Evolutionary conservation across 306 rosid species (phyloP), one percentile per base, ranked within the genome.

Genomic region (Ceratonia siliqua): DNA sequence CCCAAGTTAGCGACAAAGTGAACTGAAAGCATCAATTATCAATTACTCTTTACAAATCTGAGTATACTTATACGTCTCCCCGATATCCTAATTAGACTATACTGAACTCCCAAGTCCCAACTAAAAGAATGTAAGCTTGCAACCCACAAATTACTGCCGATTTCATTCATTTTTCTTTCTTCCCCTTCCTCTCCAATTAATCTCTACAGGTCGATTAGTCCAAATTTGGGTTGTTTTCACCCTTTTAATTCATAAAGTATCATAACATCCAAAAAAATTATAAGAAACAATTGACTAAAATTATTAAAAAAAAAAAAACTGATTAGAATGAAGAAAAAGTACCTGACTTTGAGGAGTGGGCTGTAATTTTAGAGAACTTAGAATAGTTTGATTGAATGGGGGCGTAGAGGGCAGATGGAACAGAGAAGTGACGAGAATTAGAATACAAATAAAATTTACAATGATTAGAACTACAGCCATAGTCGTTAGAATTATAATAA

Each of bases 261-360:
- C 61, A 52, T 25, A 70, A 9, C 30, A 30, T 39, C 69, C 32
- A 83, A 75, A 41, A 58, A 68, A 36, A 86, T 50, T 70, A 38
- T 18, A 14, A 17, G 5, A 20, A 10, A 27, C 48, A 36, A n/a
- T n/a, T n/a, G 21, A 18, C n/a, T 3, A 46, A 58, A 75, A 32
- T 2, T n/a, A n/a, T n/a, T n/a, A n/a, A n/a, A n/a, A n/a, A n/a
- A n/a, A 6, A 36, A 9, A 8, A 21, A 45, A 52, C 7, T 0
- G 53, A 59, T 8, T 4, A 49, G 0, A 55, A 45, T 22, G 12
- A 42, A 42, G 68, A 30, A 15, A n/a, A 59, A 61, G 53, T 36
- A 87, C 91, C 88, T 73, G 89, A 77, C 70, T 85, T 76, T 13
- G 88, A 64, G 78, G 68, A 77, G 22, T 78, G 82, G 76, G 79